Conservation (phyloP, 805 yeast genomes). For the Ogataea methylovora region DNA sequence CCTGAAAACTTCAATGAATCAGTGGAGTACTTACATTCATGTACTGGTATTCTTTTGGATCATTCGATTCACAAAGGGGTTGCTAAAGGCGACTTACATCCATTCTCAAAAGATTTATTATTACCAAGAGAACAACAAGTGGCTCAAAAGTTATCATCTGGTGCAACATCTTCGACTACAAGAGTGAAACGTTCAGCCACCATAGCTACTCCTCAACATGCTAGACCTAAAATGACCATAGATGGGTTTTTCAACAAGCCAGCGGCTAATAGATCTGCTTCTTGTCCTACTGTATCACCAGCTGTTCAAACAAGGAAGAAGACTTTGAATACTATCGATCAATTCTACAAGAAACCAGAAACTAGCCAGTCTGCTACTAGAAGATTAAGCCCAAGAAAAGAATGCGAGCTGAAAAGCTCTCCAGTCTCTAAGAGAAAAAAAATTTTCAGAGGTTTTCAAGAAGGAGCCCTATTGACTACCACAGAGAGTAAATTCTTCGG, state of each 20-base stretch:
- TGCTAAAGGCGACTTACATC: constrained; percentile 63
- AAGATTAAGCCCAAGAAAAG: too few relatives aligned
- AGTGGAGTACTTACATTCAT: constrained; percentile 19
- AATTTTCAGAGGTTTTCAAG: constrained; percentile 10
- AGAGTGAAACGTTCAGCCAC: too few relatives aligned
- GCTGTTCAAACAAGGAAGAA: too few relatives aligned
- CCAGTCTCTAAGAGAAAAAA: constrained; percentile 20
- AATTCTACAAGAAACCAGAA: constrained; percentile 3
- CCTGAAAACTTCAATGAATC: constrained; percentile 24
- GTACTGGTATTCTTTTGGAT: constrained; percentile 39
- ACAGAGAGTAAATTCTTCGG: constrained; percentile 13
- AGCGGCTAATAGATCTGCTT: too few relatives aligned
- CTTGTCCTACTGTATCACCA: too few relatives aligned
- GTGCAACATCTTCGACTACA: too few relatives aligned
- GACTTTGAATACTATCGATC: constrained; percentile 3
- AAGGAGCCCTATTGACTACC: constrained; percentile 2
- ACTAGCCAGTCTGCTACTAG: neutral
- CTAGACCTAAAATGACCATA: too few relatives aligned
- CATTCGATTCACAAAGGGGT: constrained; percentile 43
- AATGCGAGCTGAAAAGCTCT: too few relatives aligned
- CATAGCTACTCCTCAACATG: too few relatives aligned
- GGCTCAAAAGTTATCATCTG: too few relatives aligned
- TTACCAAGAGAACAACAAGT: constrained; percentile 46
- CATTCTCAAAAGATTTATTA: constrained; percentile 44
- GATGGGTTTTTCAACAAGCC: too few relatives aligned